Evolutionary conservation across 345 rosid species (phyloP).

Genomic region (Bretschneidera sinensis): DNA sequence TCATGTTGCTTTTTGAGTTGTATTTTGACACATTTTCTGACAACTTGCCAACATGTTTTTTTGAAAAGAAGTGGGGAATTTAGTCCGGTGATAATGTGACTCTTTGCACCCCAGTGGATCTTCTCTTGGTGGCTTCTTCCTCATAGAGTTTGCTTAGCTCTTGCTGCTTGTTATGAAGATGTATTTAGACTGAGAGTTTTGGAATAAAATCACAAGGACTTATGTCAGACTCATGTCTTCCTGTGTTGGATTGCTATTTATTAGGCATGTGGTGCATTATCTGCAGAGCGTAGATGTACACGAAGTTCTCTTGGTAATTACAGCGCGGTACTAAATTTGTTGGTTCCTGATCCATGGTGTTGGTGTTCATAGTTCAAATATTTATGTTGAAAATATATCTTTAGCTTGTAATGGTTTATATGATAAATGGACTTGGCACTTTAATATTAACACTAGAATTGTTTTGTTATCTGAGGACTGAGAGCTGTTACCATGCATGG

Average conservation of each 20-base stretch:
- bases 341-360: conserved; percentile 19
- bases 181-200: conserved; percentile 13
- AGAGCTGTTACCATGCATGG: conserved; percentile 10
- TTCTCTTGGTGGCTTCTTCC: not conserved
- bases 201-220: conserved; percentile 7
- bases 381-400: conserved; percentile 20
- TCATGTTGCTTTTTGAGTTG: not conserved
- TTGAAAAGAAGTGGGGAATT: no score
- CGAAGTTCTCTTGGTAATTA: conserved; percentile 6
- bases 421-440: conserved; percentile 22
- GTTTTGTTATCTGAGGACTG: conserved; percentile 15
- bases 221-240: conserved; percentile 14
- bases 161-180: conserved; percentile 13
- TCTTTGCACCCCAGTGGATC: not conserved
- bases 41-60: not conserved
- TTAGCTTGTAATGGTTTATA: conserved; percentile 19
- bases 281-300: conserved; percentile 9
- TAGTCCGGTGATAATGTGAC: not conserved
- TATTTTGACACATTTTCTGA: not conserved
- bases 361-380: conserved; percentile 20
- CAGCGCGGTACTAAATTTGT: conserved; percentile 13
- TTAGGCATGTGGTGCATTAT: conserved; percentile 8
- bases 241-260: conserved; percentile 15
- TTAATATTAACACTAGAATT: conserved; percentile 19
- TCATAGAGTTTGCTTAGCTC: not conserved